These are phyloP conservation scores for Trametes elegans DNA, from an alignment of 768 basidiomycete genomes.

Conservation along the genomic window DNA sequence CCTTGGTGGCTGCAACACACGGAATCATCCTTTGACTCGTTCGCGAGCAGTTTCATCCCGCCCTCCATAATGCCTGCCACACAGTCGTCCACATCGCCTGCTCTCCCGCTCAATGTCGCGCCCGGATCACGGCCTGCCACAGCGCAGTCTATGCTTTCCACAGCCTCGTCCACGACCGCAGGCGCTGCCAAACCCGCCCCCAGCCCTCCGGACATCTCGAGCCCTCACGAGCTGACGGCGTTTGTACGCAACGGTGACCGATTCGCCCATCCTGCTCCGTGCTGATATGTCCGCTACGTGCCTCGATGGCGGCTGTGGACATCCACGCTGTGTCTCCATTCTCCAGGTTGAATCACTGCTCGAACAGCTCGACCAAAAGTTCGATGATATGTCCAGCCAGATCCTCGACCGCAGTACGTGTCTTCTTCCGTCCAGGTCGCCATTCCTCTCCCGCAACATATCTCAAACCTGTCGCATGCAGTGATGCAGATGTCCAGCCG, in stretches of 20 bases:
- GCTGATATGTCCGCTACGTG: background rate
- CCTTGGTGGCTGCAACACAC: too few relatives aligned
- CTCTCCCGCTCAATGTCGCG: slow-evolving; percentile 62
- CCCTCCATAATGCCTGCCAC: slow-evolving; percentile 11
- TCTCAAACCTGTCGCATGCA: slow-evolving; percentile 32
- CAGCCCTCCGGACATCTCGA: slow-evolving; percentile 69
- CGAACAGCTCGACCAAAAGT: slow-evolving; percentile 85
- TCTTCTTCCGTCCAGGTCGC: background rate
- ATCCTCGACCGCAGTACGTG: slow-evolving; percentile 80
- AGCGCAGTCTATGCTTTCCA: slow-evolving; percentile 30
- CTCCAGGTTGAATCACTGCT: slow-evolving; percentile 82
- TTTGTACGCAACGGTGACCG: slow-evolving; percentile 66
- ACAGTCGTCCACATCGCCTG: slow-evolving; percentile 45
- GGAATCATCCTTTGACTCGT: background rate
- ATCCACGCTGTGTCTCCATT: background rate
- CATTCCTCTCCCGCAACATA: background rate
- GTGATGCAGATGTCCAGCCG: slow-evolving; percentile 93
- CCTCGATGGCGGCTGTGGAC: background rate
- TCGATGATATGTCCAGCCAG: slow-evolving; percentile 91
- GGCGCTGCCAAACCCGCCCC: slow-evolving; percentile 19
- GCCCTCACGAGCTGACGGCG: slow-evolving; percentile 91
- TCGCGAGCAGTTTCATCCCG: background rate
- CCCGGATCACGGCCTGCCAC: slow-evolving; percentile 37
- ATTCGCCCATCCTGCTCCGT: background rate
- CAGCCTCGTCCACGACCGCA: slow-evolving; percentile 25